These are phyloP conservation scores for Hyphopichia pseudoburtonii DNA, from an alignment of 1,139 yeast species.

Conservation along the genomic window DNA sequence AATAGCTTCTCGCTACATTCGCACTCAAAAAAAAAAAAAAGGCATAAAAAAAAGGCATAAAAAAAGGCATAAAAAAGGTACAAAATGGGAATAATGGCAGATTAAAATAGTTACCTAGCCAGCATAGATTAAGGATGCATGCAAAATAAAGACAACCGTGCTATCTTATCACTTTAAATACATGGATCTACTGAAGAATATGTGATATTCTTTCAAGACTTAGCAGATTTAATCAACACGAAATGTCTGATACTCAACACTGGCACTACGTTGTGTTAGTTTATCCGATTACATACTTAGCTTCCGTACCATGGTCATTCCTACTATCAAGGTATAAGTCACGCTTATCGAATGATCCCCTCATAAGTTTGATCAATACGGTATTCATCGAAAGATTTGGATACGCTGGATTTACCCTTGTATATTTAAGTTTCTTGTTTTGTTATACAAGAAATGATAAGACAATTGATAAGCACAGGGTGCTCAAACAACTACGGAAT, in stretches of 20 bases:
- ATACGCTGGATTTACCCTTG: constrained; percentile 27
- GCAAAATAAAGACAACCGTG: too few relatives aligned
- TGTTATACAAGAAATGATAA: neutral
- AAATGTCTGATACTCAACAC: neutral
- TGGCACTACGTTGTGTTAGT: constrained; percentile 10
- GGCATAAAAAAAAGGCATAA: too few relatives aligned
- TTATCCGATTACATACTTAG: constrained; percentile 16
- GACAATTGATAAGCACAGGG: neutral
- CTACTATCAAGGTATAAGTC: constrained; percentile 12
- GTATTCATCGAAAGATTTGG: constrained; percentile 27
- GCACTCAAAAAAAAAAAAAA: too few relatives aligned
- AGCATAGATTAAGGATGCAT: too few relatives aligned
- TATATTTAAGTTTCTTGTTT: constrained; percentile 9
- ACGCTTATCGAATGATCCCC: constrained; percentile 11
- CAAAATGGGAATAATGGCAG: too few relatives aligned
- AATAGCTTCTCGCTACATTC: too few relatives aligned
- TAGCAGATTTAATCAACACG: too few relatives aligned
- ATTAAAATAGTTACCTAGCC: too few relatives aligned
- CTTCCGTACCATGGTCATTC: constrained; percentile 17
- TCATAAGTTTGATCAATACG: constrained; percentile 18
- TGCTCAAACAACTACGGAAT: constrained; percentile 4
- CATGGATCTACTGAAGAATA: too few relatives aligned
- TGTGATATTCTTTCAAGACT: too few relatives aligned
- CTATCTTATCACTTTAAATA: too few relatives aligned
- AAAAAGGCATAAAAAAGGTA: too few relatives aligned